A percentile compares a stretch with the other conserved stretches of the same genome.
phyloP scores from a whole-genome alignment of 169 alveolate species.

The Eimeria maxima region DNA sequence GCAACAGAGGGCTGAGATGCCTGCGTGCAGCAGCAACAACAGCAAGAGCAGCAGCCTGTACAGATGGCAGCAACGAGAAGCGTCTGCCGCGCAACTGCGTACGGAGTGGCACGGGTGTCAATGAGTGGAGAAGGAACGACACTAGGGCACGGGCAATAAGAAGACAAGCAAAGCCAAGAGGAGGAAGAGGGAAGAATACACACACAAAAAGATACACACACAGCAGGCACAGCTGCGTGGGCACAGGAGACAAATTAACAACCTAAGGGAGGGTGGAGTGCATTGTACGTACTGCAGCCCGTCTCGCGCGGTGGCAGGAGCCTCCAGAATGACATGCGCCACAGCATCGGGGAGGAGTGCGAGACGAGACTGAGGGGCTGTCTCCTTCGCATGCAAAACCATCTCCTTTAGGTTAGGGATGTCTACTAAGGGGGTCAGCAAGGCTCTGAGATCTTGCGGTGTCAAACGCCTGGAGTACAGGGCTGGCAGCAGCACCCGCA shows the following conservation, averaged over 20 bases:
- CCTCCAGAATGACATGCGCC: not conserved
- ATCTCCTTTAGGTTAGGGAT: not conserved
- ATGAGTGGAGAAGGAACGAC: not conserved
- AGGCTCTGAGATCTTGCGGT: not conserved
- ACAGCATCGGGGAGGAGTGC: constrained; percentile 16
- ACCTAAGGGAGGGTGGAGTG: not conserved
- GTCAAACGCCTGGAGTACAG: not conserved
- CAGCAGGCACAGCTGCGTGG: not conserved
- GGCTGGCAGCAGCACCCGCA: constrained; percentile 23
- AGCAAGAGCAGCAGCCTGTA: not conserved
- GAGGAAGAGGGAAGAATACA: too few species aligned
- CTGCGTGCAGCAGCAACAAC: not conserved
- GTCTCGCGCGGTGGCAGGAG: not conserved
- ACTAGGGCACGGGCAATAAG: not conserved
- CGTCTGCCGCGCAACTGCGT: not conserved
- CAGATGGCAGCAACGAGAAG: not conserved
- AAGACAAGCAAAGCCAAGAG: too few species aligned
- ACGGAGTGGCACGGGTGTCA: not conserved
- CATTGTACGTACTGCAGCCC: constrained; percentile 5
- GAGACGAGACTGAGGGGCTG: not conserved
- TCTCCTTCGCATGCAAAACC: not conserved
- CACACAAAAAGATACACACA: not conserved
- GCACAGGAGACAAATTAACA: not conserved
- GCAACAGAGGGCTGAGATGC: constrained; percentile 25
- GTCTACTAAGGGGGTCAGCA: not conserved